Evolutionary conservation across 1,139 yeast species (phyloP), one percentile per base, ranked within the genome.

Genomic region (Scheffersomyces lignicola): DNA sequence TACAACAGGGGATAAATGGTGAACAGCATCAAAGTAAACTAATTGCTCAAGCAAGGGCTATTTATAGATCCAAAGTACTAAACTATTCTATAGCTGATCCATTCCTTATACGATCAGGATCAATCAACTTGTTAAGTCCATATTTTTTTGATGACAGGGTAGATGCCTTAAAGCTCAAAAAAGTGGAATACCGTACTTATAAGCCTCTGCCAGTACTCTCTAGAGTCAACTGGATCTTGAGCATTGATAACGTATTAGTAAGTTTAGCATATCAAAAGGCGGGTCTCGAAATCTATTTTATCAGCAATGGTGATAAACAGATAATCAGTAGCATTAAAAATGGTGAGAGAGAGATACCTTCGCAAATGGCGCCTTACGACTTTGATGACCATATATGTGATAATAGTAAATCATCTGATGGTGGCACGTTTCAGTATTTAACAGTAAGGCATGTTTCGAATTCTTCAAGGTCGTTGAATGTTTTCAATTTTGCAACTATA

Each of bases 311-410:
- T n/a, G n/a, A n/a, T n/a, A n/a, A n/a, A n/a, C n/a, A n/a, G n/a
- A n/a, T n/a, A n/a, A n/a, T n/a, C n/a, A n/a, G n/a, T n/a, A n/a
- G n/a, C n/a, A n/a, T n/a, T n/a, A n/a, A n/a, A n/a, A n/a, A n/a
- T n/a, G n/a, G n/a, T n/a, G n/a, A n/a, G n/a, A n/a, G n/a, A n/a
- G n/a, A n/a, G n/a, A n/a, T n/a, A n/a, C n/a, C n/a, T n/a, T n/a
- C n/a, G n/a, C n/a, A n/a, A n/a, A n/a, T n/a, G n/a, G n/a, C n/a
- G n/a, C n/a, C n/a, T n/a, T n/a, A n/a, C n/a, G n/a, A n/a, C n/a
- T n/a, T n/a, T n/a, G 15, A 24, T 20, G n/a, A 20, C 16, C 16
- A 14, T 12, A n/a, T 24, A 10, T 24, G 28, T 24, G 28, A 24
- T 12, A 24, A 24, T 24, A 8, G 18, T 10, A 7, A 7, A 5